Percentiles rank a stretch among this genome's conserved stretches.
Conservation (phyloP, 2,329 filamentous ascomycete genomes). For the Pestalotiopsis sp. region DNA sequence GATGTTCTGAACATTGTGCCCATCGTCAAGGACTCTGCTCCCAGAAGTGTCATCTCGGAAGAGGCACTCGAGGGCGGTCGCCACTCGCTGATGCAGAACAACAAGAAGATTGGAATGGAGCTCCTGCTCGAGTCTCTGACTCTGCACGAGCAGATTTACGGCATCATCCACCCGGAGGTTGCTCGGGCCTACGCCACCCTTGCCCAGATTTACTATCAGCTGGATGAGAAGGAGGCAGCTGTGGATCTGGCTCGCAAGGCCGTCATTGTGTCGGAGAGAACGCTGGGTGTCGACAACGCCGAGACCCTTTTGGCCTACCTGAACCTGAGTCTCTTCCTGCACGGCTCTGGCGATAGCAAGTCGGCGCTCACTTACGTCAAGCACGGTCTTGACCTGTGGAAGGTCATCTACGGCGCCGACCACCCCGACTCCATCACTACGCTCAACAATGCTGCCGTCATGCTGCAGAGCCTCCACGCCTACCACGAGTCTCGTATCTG, state of each 20-base stretch:
- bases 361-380: conserved; percentile 85
- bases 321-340: conserved; percentile 92
- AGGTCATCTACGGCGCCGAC: conserved; percentile 89
- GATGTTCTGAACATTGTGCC: conserved; percentile 94
- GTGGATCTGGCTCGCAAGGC: conserved; percentile 96
- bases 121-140: conserved; percentile 94
- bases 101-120: conserved; percentile 95
- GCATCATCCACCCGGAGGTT: conserved; percentile 94
- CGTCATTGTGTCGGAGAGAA: conserved; percentile 93
- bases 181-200: conserved; percentile 93
- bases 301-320: conserved; percentile 96
- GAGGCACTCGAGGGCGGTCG: conserved; percentile 95
- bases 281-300: conserved; percentile 87
- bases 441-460: conserved; percentile 97
- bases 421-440: conserved; percentile 98
- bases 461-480: conserved; percentile 93
- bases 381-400: conserved; percentile 94
- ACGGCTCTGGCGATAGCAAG: conserved; percentile 88
- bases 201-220: conserved; percentile 93
- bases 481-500: conserved; percentile 94
- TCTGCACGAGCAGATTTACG: conserved; percentile 97
- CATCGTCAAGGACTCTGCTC: conserved; percentile 90
- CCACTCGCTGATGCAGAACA: conserved; percentile 92
- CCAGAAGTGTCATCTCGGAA: conserved; percentile 87
- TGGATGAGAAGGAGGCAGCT: conserved; percentile 96